Conservation (phyloP, 2,329 filamentous ascomycete genomes). For the Penicillium sp. region DNA sequence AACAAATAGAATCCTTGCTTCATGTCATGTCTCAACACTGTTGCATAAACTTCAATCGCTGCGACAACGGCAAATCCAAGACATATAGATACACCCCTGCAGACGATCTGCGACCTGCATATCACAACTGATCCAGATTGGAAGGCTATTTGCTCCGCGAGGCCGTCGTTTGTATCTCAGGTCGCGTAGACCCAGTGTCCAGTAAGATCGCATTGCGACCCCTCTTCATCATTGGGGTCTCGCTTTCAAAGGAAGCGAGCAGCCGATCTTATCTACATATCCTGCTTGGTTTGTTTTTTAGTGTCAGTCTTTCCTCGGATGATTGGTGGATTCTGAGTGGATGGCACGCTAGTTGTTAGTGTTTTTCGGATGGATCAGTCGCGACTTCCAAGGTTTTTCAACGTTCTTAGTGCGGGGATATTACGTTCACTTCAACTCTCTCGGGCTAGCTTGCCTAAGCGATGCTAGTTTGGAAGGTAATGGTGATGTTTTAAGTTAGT, state of each 20-base stretch:
- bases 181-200: not conserved
- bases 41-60: not conserved
- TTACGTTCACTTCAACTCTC: not conserved
- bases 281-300: not conserved
- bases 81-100: slow-evolving; percentile 16
- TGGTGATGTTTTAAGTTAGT: not conserved
- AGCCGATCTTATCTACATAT: not conserved
- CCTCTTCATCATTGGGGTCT: not conserved
- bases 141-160: slow-evolving; percentile 9
- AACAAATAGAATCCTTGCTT: not conserved
- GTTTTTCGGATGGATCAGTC: not conserved
- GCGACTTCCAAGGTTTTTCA: not conserved
- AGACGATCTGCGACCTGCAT: slow-evolving; percentile 17
- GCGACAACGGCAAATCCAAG: slow-evolving; percentile 3
- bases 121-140: slow-evolving; percentile 9
- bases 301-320: not conserved
- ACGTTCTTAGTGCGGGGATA: not conserved
- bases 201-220: not conserved
- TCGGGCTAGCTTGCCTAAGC: not conserved
- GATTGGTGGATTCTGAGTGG: not conserved
- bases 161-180: slow-evolving; percentile 2
- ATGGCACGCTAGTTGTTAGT: not conserved
- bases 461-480: not conserved
- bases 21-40: not conserved
- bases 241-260: not conserved